Evolutionary conservation across 2,329 filamentous ascomycete species (phyloP).

Genomic region (Sordariomycetes sp.): DNA sequence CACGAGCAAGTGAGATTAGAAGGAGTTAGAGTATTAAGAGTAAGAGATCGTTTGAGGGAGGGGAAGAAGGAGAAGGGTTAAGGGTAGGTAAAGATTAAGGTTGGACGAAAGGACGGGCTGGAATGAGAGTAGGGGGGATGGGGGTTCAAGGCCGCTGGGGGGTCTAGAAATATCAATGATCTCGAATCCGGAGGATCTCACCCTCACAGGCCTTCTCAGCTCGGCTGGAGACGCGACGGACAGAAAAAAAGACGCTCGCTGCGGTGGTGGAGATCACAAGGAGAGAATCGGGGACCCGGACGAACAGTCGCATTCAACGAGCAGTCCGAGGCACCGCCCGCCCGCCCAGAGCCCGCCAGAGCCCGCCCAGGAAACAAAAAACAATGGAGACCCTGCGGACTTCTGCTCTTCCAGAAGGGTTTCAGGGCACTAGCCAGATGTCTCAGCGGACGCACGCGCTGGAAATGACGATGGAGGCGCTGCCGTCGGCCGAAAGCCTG

Average conservation of each 20-base stretch:
- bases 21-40: not conserved
- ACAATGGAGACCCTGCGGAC: not conserved
- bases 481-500: no score
- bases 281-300: not conserved
- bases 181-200: no score
- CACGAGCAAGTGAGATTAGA: not conserved
- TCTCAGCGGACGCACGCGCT: no score
- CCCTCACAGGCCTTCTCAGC: no score
- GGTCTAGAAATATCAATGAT: not conserved
- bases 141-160: not conserved
- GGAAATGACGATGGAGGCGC: no score
- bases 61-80: not conserved
- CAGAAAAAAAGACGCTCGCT: not conserved
- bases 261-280: not conserved
- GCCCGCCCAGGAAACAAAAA: not conserved
- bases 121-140: not conserved
- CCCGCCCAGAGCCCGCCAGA: not conserved
- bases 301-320: conserved; percentile 1
- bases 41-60: not conserved
- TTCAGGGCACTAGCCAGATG: no score
- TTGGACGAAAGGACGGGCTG: no score
- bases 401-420: not conserved
- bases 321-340: conserved; percentile 1
- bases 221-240: no score
- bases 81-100: not conserved